phyloP scores from a whole-genome alignment of 345 rosid genomes.

The Syzygium aromaticum region DNA sequence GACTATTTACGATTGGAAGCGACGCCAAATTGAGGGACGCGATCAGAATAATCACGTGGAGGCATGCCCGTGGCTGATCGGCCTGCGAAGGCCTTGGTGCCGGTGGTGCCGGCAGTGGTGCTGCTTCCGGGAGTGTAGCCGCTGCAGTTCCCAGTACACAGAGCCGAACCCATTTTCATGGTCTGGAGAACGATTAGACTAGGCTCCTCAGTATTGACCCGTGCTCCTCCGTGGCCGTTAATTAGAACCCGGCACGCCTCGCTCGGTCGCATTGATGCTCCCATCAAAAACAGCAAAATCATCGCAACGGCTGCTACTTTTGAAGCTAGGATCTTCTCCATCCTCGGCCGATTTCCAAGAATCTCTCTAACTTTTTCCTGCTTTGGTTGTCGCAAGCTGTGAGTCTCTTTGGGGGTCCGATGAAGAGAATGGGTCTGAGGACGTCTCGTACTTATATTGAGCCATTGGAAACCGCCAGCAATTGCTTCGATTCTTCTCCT shows the following conservation, averaged over 20 bases:
- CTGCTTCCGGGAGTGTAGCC: neutral
- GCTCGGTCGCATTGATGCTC: neutral
- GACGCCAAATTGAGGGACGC: neutral
- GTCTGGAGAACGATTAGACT: neutral
- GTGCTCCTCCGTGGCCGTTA: neutral
- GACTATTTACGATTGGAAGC: neutral
- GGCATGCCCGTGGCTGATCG: neutral
- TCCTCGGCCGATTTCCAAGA: neutral
- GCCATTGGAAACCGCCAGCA: neutral
- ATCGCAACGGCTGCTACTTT: neutral
- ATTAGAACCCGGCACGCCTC: neutral
- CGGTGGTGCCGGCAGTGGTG: neutral
- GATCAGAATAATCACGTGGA: neutral
- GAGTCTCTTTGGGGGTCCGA: neutral
- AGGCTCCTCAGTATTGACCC: neutral
- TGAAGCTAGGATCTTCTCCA: neutral
- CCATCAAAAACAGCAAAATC: neutral
- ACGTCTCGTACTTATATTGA: neutral
- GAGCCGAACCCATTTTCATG: neutral
- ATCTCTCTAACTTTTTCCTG: neutral
- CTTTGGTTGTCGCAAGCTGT: neutral
- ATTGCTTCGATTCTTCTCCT: neutral
- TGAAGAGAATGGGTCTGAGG: neutral
- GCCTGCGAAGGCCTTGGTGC: neutral
- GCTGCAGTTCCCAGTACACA: neutral